Evolutionary conservation across 2,329 filamentous ascomycete genomes (phyloP), one percentile per base, ranked within the genome.

Genomic region (Podosphaera fusca): DNA sequence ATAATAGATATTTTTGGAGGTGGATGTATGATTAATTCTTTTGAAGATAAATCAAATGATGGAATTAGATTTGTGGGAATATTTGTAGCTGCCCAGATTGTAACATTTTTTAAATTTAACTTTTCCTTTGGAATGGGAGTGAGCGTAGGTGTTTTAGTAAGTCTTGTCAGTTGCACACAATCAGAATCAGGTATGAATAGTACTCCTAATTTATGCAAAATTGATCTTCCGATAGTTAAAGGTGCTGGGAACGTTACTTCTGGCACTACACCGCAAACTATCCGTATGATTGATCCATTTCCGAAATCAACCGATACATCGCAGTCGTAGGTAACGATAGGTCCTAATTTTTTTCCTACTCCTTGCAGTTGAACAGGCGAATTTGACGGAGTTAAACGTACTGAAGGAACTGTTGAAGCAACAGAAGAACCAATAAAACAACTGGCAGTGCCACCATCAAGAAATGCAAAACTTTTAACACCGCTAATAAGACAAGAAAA

Each of bases 171-270:
- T n/a, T n/a, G n/a, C n/a, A n/a, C n/a, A n/a, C n/a, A n/a, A n/a
- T n/a, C n/a, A n/a, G n/a, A n/a, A n/a, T n/a, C n/a, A n/a, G n/a
- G n/a, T n/a, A n/a, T n/a, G n/a, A n/a, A n/a, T n/a, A n/a, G n/a
- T n/a, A n/a, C n/a, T n/a, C n/a, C n/a, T n/a, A n/a, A n/a, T n/a
- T n/a, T n/a, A n/a, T n/a, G n/a, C n/a, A n/a, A n/a, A n/a, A n/a
- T n/a, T n/a, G n/a, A n/a, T n/a, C 38, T 45, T 55, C 53, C 38
- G n/a, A 55, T 46, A 14, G 53, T 55, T 46, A 55, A 21, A 55
- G 53, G 38, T 38, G 53, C 38, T 21, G 53, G 38, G 46, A 55
- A 55, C 36, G 8, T 55, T 30, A 38, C 53, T 30, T 55, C 53
- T 46, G 53, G 40, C 29, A 55, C 53, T 4, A 55, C 29, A 4